These are phyloP conservation scores for Metschnikowia matae DNA, from an alignment of 805 yeast species.

Conservation along the genomic window DNA sequence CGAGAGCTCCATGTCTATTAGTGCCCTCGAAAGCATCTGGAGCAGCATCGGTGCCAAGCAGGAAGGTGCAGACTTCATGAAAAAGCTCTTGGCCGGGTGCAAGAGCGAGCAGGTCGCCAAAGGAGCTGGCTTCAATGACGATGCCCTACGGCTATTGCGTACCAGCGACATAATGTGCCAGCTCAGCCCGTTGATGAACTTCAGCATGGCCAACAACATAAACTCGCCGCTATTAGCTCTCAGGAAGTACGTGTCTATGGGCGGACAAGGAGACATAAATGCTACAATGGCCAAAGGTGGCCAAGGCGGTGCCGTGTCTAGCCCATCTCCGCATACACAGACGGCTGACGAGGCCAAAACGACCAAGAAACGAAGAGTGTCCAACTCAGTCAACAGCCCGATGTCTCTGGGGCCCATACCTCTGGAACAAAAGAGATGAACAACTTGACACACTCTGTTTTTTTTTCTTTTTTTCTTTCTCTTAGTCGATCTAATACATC, in stretches of 20 bases:
- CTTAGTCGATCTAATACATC: neutral
- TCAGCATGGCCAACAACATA: conserved; percentile 45
- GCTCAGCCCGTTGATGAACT: conserved; percentile 60
- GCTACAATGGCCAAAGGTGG: neutral
- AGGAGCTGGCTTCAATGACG: conserved; percentile 59
- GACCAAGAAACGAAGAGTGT: conserved; percentile 11
- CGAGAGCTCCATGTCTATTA: conserved; percentile 24
- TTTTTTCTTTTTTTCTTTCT: neutral
- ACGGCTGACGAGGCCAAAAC: conserved; percentile 7
- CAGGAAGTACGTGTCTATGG: conserved; percentile 33
- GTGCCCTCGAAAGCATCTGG: conserved; percentile 28
- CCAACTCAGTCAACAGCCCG: conserved; percentile 12
- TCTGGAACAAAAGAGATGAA: conserved; percentile 1
- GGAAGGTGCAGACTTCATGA: conserved; percentile 3
- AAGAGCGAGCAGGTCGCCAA: conserved; percentile 46
- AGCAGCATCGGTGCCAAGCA: conserved; percentile 12
- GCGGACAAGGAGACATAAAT: conserved; percentile 11
- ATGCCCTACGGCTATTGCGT: conserved; percentile 67
- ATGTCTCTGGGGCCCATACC: conserved; percentile 7
- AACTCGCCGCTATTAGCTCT: conserved; percentile 55
- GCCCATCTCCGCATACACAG: conserved; percentile 11
- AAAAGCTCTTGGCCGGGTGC: conserved; percentile 6
- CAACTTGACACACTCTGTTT: neutral
- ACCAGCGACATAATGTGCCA: conserved; percentile 76
- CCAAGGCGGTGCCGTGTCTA: conserved; percentile 1